Conservation (phyloP, 345 rosid genomes). For the Rhizophora apiculata region DNA sequence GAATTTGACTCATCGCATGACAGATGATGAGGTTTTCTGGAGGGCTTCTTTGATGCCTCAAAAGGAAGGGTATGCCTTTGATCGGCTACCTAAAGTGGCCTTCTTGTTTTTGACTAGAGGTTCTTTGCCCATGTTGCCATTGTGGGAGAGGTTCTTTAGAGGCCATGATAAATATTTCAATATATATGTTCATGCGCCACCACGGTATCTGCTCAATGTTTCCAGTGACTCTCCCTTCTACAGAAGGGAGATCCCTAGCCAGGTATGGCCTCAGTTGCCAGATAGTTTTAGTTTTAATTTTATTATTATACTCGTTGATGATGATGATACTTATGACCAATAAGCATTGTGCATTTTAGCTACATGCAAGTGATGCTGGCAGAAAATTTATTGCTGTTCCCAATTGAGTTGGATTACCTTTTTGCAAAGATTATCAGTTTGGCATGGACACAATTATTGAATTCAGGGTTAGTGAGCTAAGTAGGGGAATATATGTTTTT, state of each 20-base stretch:
- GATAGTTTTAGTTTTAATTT: too few relatives aligned
- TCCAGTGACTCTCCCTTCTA: constrained; percentile 59
- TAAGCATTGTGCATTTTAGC: background rate
- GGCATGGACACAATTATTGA: too few relatives aligned
- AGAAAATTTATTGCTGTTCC: too few relatives aligned
- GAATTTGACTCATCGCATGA: constrained; percentile 54
- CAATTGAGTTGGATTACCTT: too few relatives aligned
- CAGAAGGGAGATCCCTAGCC: constrained; percentile 68
- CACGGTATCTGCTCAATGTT: constrained; percentile 48
- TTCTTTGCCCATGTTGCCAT: constrained; percentile 75
- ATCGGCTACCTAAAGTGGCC: constrained; percentile 72
- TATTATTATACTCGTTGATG: background rate
- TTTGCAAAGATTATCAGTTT: too few relatives aligned
- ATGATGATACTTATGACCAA: background rate
- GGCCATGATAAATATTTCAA: constrained; percentile 58
- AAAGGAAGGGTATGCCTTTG: constrained; percentile 57
- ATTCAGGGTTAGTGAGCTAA: too few relatives aligned
- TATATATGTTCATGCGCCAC: constrained; percentile 66
- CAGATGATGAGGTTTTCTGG: constrained; percentile 71
- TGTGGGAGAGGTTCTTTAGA: constrained; percentile 86
- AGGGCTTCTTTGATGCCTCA: constrained; percentile 78
- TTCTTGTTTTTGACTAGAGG: constrained; percentile 93
- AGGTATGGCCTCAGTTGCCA: constrained; percentile 35
- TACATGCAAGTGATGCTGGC: too few relatives aligned
- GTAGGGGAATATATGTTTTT: too few relatives aligned